Base-by-base conservation (phyloP, 352 stramenopile genomes). In the Phytopythium ostracodes region DNA sequence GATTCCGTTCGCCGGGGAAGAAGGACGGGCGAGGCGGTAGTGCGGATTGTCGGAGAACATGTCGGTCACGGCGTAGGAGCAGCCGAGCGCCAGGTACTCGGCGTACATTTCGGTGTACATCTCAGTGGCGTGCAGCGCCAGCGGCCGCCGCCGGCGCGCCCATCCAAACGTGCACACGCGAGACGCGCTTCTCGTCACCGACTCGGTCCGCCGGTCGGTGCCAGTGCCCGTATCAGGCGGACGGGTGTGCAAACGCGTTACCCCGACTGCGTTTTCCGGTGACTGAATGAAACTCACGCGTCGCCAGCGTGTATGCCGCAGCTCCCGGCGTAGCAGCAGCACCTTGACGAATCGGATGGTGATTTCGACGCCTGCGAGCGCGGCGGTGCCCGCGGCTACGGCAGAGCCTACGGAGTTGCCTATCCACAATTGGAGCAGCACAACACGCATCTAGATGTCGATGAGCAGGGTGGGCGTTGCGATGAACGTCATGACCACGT, bases 21-120 rank as follows among this genome's bases (percentile, higher is more conserved):
- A 51, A 51, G 12, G 27, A 9, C 10, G 22, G 20, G 44, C 20
- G 20, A 51, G 44, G 25, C 25, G 15, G 44, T 29, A 51, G 20
- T 51, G 44, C 9, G 44, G 44, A 20, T 27, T 51, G 44, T 9
- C 8, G 14, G 44, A n/a, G 44, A 51, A 51, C 14, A 51, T 20
- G 44, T 14, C 20, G 25, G 27, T 2, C 3, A 51, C 44, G 2
- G 44, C 44, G 25, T 76, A 61, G 4, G 76, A 81, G 53, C 73
- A 84, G 0, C 65, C 73, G 36, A 84, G 81, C 0, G 73, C 71
- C 31, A 84, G 75, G 44, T 84, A 84, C 60, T 84, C 75, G 22
- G 75, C 70, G 35, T 77, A 79, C 73, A 84, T 84, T 40, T 79
- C 73, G 46, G 72, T 73, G 25, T 72, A 74, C 17, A 64, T 33